Conservation (phyloP, 1,139 yeast species). For the Sugiyamaella xylanicola region DNA sequence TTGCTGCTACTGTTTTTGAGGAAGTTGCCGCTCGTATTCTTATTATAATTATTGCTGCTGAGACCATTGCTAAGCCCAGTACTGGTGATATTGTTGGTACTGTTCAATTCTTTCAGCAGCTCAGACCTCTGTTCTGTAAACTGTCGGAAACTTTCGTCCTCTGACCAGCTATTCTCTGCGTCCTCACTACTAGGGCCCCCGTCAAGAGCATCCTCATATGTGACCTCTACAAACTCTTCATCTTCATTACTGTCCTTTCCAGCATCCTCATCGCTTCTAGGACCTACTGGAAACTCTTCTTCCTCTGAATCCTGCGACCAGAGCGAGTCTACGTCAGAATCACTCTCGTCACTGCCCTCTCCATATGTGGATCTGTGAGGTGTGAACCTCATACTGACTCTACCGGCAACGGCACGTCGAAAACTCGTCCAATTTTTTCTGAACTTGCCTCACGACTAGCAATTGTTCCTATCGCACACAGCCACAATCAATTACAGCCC, state of each 20-base stretch:
- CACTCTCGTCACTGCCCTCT: conserved; percentile 22
- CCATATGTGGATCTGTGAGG: conserved; percentile 20
- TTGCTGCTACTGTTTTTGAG: too few relatives aligned
- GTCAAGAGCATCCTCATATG: background rate
- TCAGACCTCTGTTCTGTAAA: conserved; percentile 5
- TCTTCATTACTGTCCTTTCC: background rate
- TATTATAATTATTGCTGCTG: too few relatives aligned
- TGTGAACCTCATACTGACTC: conserved; percentile 18
- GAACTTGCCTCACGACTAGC: too few relatives aligned
- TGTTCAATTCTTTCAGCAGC: background rate
- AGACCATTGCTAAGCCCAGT: too few relatives aligned
- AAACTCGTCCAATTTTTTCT: too few relatives aligned
- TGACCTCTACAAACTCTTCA: background rate
- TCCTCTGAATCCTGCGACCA: conserved; percentile 29
- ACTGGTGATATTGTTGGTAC: background rate
- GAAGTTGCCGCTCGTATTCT: too few relatives aligned
- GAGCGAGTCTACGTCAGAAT: conserved; percentile 25
- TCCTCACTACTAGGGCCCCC: conserved; percentile 2
- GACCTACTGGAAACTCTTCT: conserved; percentile 31
- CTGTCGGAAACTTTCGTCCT: conserved; percentile 11
- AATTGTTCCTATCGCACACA: too few relatives aligned
- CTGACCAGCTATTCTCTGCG: background rate
- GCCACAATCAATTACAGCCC: too few relatives aligned
- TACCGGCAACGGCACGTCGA: too few relatives aligned
- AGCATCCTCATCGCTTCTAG: conserved; percentile 3